phyloP scores from a whole-genome alignment of 1,139 yeast species.

The Nakaseomyces kungkrabaensis region DNA sequence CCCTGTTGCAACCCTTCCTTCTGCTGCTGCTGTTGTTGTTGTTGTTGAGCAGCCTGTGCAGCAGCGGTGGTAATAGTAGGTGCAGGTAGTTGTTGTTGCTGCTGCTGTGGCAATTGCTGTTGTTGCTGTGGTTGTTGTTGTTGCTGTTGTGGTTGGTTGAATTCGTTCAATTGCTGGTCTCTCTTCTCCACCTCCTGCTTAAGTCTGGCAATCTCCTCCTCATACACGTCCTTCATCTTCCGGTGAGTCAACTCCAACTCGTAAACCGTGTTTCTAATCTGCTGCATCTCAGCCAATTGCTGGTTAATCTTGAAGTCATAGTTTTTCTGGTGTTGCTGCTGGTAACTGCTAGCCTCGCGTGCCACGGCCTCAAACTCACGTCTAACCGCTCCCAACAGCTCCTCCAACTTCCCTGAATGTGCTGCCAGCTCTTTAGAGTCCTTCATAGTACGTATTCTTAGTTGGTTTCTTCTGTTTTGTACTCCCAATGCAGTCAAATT shows the following conservation, averaged over 20 bases:
- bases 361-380: slow-evolving; percentile 83
- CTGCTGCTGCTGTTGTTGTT: neutral
- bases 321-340: slow-evolving; percentile 81
- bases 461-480: neutral
- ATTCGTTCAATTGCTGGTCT: slow-evolving; percentile 45
- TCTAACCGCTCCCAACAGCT: slow-evolving; percentile 83
- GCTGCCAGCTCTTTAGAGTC: neutral
- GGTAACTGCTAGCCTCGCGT: slow-evolving; percentile 76
- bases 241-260: slow-evolving; percentile 92
- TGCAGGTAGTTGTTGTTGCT: slow-evolving; percentile 10
- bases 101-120: slow-evolving; percentile 4
- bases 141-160: slow-evolving; percentile 26
- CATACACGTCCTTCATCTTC: slow-evolving; percentile 91
- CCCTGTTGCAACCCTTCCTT: neutral
- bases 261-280: slow-evolving; percentile 85
- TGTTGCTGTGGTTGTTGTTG: slow-evolving; percentile 19
- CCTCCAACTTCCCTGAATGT: slow-evolving; percentile 31
- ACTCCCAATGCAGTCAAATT: too few species aligned
- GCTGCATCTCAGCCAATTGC: slow-evolving; percentile 91
- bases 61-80: neutral
- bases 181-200: slow-evolving; percentile 77
- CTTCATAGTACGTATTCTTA: neutral
- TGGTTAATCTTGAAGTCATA: slow-evolving; percentile 83
- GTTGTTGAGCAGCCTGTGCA: neutral
- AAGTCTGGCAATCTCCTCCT: slow-evolving; percentile 79